phyloP scores from a whole-genome alignment of 805 yeast species.

The Zygoascus bituminiphila region DNA sequence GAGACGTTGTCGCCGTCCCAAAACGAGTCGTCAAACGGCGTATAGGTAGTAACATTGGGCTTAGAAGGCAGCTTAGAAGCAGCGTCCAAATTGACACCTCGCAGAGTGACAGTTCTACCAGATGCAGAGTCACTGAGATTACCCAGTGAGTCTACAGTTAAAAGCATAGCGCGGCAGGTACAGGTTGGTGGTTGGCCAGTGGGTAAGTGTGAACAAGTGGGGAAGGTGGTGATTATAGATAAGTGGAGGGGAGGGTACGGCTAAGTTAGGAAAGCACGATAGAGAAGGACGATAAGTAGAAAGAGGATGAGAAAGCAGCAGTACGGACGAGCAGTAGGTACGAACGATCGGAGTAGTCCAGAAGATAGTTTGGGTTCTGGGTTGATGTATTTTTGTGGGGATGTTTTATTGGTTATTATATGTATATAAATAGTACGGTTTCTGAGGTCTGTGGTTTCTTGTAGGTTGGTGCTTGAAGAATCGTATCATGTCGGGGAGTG shows the following conservation, averaged over 20 bases:
- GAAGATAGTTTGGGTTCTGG: background rate
- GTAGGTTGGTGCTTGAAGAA: too few relatives aligned
- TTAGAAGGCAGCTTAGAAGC: slow-evolving; percentile 57
- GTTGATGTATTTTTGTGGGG: too few relatives aligned
- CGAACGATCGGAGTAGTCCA: background rate
- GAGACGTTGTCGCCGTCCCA: slow-evolving; percentile 64
- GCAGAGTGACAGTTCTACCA: slow-evolving; percentile 38
- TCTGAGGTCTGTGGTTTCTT: too few relatives aligned
- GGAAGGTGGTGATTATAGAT: background rate
- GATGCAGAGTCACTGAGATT: background rate
- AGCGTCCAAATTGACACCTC: slow-evolving; percentile 78
- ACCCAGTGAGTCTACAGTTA: background rate
- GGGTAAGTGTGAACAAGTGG: background rate
- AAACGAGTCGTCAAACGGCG: slow-evolving; percentile 33
- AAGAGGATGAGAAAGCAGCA: background rate
- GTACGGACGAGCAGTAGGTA: background rate
- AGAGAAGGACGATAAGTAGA: background rate
- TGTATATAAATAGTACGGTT: too few relatives aligned
- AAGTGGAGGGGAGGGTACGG: background rate
- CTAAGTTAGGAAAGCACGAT: background rate
- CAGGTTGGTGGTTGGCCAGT: too few relatives aligned
- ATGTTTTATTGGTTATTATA: too few relatives aligned
- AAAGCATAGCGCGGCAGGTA: background rate
- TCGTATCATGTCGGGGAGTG: too few relatives aligned
- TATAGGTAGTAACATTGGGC: slow-evolving; percentile 40